Evolutionary conservation across 2,329 filamentous ascomycete species (phyloP), one percentile per base, ranked within the genome.

Genomic region (Fusarium burgessii): DNA sequence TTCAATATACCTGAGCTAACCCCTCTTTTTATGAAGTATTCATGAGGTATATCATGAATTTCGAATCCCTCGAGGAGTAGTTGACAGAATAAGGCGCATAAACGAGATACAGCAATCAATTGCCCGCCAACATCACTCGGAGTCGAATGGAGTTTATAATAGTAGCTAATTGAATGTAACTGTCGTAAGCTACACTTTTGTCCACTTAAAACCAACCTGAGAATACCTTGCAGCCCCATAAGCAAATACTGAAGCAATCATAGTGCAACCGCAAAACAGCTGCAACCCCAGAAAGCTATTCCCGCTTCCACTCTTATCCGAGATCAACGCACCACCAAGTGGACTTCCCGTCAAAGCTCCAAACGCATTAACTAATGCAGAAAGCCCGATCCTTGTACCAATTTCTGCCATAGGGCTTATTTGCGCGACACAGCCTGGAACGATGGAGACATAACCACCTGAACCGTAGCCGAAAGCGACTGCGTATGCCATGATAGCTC

Each of bases 341-440:
- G 58, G 58, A 59, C 58, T 62, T 0, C 58, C 55, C 3, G 55
- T 62, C 17, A 60, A 41, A 2, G 58, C 58, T 0, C 55, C 55
- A 5, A 62, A 49, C 0, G 42, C 36, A 20, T 62, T 62, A 0
- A 59, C 13, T 0, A 62, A n/a, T 0, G 54, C n/a, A 0, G 58
- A 35, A 6, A 62, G 54, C 0, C 54, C 54, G 7, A 60, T 62
- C 1, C 42, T 4, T 7, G 56, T 62, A 1, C 58, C 58, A 0
- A 62, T 62, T 2, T 62, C 58, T 17, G 27, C 42, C 2, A 49
- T 62, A 0, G 29, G 54, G 2, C 55, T 62, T 7, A 62, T 42
- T 15, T 62, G 58, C 0, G 54, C 13, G 0, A 62, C 29, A 2
- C 42, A 62, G 0, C 15, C 35, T 0, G 58, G 58, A 0, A 60